Evolutionary conservation across 2,329 filamentous ascomycete genomes (phyloP), one percentile per base, ranked within the genome.

Genomic region (Talaromyces sp.): DNA sequence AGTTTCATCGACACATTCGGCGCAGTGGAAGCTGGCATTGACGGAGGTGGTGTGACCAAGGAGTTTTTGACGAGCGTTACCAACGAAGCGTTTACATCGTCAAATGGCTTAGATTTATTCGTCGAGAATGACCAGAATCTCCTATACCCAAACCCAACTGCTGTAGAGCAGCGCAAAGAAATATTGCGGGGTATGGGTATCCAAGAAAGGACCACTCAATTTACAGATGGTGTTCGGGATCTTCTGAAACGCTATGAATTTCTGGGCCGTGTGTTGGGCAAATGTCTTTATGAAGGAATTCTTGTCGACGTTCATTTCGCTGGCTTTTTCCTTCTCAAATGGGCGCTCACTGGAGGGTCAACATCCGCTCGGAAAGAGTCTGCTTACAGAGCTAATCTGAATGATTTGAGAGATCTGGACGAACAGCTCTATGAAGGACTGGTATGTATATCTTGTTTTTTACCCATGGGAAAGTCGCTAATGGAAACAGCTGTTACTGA

Each of bases 251-350:
- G 88, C 15, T 98, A 92, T 71, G 93, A 98, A 71, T 99, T 99
- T 67, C 81, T 98, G 0, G 95, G 95, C 1, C 89, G 95, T 3
- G 85, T 99, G 30, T 88, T 99, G 28, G 95, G 95, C 11, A 99
- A 99, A 73, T 99, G 95, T 75, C 81, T 99, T 70, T 99, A 99
- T 71, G 95, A 99, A 77, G 93, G 93, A 0, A 98, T 99, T 52
- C 82, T 99, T 3, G 88, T 98, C 54, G 93, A 99, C 74, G 88
- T 97, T 63, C 87, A 87, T 57, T 99, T 99, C 79, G 93, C 93
- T 0, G 88, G 91, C 0, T 99, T 99, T 79, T 99, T 99, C 77
- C 84, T 99, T 7, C 84, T 96, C 63, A 97, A 98, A 73, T 99
- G 95, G 95, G 87, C 92, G 2, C 83, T 93, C 58, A 88, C 89